Evolutionary conservation across 257 asterid species (phyloP), one percentile per base, ranked within the genome.

Genomic region (Coffea eugenioides): DNA sequence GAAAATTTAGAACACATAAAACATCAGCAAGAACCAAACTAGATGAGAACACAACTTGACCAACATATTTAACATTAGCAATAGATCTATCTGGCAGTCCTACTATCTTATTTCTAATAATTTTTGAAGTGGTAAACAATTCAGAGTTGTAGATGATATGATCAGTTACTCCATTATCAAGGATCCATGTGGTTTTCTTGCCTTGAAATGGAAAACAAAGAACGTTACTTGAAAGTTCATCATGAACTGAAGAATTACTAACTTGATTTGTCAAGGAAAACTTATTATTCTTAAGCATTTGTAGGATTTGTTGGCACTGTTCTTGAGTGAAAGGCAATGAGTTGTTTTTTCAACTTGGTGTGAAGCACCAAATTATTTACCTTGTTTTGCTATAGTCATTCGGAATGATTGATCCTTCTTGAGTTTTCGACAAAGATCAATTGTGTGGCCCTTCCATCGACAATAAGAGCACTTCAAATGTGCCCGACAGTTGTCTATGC

Each of bases 131-230:
- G 14, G 74, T 46, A 8, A 77, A 10, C 27, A 77, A 67, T 31
- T 45, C 27, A 65, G 9, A 48, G 10, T 21, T 48, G 16, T 49
- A 77, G 14, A 67, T 21, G 16, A 65, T 77, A 46, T 65, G 74
- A 31, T 77, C 80, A 65, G 66, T 65, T 25, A 67, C 74, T 20
- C 74, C 75, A 80, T 46, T 74, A 52, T 66, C 74, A 12, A 71
- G 48, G 67, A 79, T 79, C 59, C 77, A 68, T 16, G 77, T 79
- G 11, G 21, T 34, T 57, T 48, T 66, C 54, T 78, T 65, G 13
- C 54, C 68, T 25, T 78, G 48, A 2, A 0, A 68, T n/a, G 67
- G 13, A 66, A 78, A 49, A 13, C 34, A 78, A 9, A 78, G 7
- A 16, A 21, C 67, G 8, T 78, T 78, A 78, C 69, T 69, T 48